A percentile compares a stretch with the other conserved stretches of the same genome.
These are phyloP conservation scores for Peronospora farinosa DNA, from an alignment of 352 stramenopile species.

Conservation along the genomic window DNA sequence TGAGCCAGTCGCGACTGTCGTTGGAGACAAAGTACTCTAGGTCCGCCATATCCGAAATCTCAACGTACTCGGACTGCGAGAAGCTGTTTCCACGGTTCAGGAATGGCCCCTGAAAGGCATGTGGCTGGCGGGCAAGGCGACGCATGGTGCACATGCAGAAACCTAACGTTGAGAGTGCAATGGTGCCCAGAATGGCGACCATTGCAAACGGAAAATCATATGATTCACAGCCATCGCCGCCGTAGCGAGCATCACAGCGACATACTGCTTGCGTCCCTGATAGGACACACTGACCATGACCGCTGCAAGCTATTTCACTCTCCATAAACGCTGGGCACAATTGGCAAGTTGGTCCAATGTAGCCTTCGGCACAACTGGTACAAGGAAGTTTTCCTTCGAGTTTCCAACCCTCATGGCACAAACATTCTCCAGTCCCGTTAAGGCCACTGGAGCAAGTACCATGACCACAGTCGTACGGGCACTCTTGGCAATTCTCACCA, in stretches of 20 bases:
- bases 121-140: constrained; percentile 60
- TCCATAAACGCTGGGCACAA: constrained; percentile 72
- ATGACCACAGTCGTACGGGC: constrained; percentile 66
- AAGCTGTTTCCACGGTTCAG: constrained; percentile 64
- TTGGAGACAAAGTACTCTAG: constrained; percentile 86
- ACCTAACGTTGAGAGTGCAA: constrained; percentile 72
- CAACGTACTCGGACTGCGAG: constrained; percentile 75
- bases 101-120: constrained; percentile 37
- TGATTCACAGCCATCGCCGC: constrained; percentile 62
- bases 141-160: constrained; percentile 87
- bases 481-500: constrained; percentile 60
- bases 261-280: constrained; percentile 48
- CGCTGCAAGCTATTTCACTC: constrained; percentile 61
- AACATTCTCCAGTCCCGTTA: constrained; percentile 73
- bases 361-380: constrained; percentile 65
- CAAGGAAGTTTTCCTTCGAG: constrained; percentile 58
- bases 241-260: constrained; percentile 69
- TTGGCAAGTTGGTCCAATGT: constrained; percentile 63
- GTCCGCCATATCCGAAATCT: constrained; percentile 82
- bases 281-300: constrained; percentile 63
- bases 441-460: constrained; percentile 68
- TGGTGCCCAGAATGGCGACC: constrained; percentile 69
- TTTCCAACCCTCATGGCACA: constrained; percentile 69
- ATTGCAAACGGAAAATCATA: constrained; percentile 85
- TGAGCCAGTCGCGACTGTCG: constrained; percentile 85